phyloP scores from a whole-genome alignment of 2,329 filamentous ascomycete species.

The Pestalotiopsis sp. region DNA sequence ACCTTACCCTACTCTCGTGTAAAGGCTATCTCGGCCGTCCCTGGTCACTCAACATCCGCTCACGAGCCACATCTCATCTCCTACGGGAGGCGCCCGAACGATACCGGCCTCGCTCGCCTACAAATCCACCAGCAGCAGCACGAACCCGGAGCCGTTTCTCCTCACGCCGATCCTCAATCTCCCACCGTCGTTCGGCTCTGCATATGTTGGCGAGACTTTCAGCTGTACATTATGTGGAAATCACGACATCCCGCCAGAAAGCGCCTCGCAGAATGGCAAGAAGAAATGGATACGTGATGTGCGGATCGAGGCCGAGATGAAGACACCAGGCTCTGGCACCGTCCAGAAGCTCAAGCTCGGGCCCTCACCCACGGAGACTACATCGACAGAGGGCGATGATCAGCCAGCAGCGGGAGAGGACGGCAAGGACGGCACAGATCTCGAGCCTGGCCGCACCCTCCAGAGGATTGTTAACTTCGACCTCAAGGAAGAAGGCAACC shows the following conservation, averaged over 20 bases:
- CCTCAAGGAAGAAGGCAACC: constrained; percentile 90
- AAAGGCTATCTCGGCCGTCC: constrained; percentile 79
- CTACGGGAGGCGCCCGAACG: constrained; percentile 40
- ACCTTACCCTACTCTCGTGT: constrained; percentile 12
- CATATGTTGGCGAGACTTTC: constrained; percentile 95
- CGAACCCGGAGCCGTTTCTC: constrained; percentile 58
- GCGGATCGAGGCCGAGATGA: constrained; percentile 89
- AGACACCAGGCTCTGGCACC: constrained; percentile 69
- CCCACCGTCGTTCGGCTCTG: constrained; percentile 88
- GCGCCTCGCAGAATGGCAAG: constrained; percentile 19
- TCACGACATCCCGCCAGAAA: constrained; percentile 63
- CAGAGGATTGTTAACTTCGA: constrained; percentile 86
- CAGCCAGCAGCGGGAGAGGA: constrained; percentile 21
- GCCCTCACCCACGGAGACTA: constrained; percentile 18
- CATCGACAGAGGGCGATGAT: constrained; percentile 12
- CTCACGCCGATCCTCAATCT: constrained; percentile 74
- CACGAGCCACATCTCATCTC: constrained; percentile 46
- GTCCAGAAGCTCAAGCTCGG: constrained; percentile 70
- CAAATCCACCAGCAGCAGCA: constrained; percentile 39
- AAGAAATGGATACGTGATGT: constrained; percentile 70
- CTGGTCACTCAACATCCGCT: constrained; percentile 73
- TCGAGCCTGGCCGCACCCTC: constrained; percentile 67
- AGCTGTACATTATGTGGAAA: constrained; percentile 95
- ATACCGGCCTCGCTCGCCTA: constrained; percentile 75
- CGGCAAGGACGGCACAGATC: constrained; percentile 43